Conservation (phyloP, 2,329 filamentous ascomycete genomes). For the Ophiostoma sp. region DNA sequence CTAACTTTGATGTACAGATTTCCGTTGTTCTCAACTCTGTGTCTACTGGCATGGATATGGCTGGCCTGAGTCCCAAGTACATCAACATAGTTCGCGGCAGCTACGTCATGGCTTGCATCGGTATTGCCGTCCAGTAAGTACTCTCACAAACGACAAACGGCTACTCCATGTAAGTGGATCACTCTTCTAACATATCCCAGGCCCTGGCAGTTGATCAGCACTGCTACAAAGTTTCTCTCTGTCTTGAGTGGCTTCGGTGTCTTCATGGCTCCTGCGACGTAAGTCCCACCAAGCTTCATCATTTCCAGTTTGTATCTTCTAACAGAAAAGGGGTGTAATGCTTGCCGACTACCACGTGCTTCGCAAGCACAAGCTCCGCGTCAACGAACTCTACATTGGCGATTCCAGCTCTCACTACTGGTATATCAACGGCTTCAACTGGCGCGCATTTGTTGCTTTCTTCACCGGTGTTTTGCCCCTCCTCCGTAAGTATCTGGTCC, state of each 20-base stretch:
- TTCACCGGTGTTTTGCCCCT: conserved; percentile 33
- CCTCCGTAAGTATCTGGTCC: conserved; percentile 30
- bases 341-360: conserved; percentile 29
- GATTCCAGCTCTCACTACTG: conserved; percentile 39
- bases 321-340: conserved; percentile 20
- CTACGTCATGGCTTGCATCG: conserved; percentile 25
- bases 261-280: conserved; percentile 42
- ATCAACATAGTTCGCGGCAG: conserved; percentile 51
- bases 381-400: conserved; percentile 41
- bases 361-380: conserved; percentile 36
- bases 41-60: conserved; percentile 51
- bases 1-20: conserved; percentile 3
- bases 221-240: conserved; percentile 30
- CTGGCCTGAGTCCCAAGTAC: conserved; percentile 42
- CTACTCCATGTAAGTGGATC: too few species aligned
- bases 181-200: background rate
- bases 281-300: background rate
- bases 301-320: background rate
- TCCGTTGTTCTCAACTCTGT: conserved; percentile 41
- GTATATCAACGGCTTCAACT: conserved; percentile 42
- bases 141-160: too few species aligned
- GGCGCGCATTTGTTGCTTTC: conserved; percentile 28
- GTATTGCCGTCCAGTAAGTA: conserved; percentile 20
- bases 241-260: conserved; percentile 35
- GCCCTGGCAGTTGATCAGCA: conserved; percentile 33